A percentile compares a stretch with the other conserved stretches of the same genome.
These are phyloP conservation scores for Hymenoscyphus salicellus DNA, from an alignment of 2,329 filamentous ascomycete genomes.

Conservation along the genomic window DNA sequence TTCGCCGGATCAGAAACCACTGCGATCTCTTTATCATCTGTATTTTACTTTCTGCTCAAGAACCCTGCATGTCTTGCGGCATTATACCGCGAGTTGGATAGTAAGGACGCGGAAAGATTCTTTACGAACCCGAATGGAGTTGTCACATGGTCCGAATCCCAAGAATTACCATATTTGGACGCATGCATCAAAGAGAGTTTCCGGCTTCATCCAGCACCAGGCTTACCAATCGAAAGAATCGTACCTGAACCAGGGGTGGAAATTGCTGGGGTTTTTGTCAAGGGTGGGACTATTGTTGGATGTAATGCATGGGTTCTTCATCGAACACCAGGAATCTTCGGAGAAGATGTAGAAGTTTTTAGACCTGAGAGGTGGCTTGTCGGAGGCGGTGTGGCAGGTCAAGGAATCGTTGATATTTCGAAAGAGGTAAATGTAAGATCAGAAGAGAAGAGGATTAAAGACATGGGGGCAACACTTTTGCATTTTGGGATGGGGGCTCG, in stretches of 20 bases:
- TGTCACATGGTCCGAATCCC: conserved; percentile 67
- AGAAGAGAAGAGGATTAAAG: conserved; percentile 54
- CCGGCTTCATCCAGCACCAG: conserved; percentile 70
- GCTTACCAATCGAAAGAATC: conserved; percentile 69
- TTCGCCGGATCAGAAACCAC: conserved; percentile 79
- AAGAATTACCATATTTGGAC: conserved; percentile 71
- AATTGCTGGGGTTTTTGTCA: conserved; percentile 60
- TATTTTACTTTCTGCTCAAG: conserved; percentile 73
- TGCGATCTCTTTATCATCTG: conserved; percentile 66
- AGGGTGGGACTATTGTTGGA: conserved; percentile 70
- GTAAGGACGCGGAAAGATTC: conserved; percentile 49
- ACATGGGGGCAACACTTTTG: conserved; percentile 69
- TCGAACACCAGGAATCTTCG: conserved; percentile 64
- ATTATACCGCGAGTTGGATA: conserved; percentile 62
- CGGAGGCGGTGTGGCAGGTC: conserved; percentile 37
- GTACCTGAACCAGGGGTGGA: conserved; percentile 63
- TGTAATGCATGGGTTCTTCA: conserved; percentile 75
- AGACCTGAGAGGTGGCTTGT: conserved; percentile 66
- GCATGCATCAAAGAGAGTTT: conserved; percentile 77
- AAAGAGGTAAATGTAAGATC: conserved; percentile 31
- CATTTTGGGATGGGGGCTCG: conserved; percentile 70
- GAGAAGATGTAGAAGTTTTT: conserved; percentile 62
- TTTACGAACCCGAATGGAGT: conserved; percentile 56
- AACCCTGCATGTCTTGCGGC: conserved; percentile 54
- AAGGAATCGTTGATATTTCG: neutral